A percentile compares a stretch with the other conserved stretches of the same genome.
Evolutionary conservation across 306 rosid genomes (phyloP).

Genomic region (Sophora flavescens): DNA sequence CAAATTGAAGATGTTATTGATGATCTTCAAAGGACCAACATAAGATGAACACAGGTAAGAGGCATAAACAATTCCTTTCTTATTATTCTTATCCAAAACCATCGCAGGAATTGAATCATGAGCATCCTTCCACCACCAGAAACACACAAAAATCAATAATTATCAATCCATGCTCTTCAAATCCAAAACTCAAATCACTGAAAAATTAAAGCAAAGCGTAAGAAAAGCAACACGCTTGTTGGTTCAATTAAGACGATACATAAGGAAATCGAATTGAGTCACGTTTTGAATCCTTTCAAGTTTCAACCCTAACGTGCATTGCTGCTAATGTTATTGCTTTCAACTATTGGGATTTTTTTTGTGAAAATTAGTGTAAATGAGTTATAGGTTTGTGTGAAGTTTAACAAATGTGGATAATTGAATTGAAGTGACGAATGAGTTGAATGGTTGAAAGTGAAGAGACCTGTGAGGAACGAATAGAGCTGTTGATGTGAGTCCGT

Average conservation of each 20-base stretch:
- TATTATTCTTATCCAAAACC: conserved; percentile 57
- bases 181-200: conserved; percentile 33
- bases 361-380: conserved; percentile 11
- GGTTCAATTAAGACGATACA: not conserved
- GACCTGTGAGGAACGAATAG: conserved; percentile 96
- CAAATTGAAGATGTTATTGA: conserved; percentile 83
- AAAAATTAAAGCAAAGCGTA: conserved; percentile 13
- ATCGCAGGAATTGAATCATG: conserved; percentile 68
- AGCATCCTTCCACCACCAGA: conserved; percentile 99
- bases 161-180: too few species aligned
- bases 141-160: conserved; percentile 16
- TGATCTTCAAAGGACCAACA: conserved; percentile 88
- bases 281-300: not conserved
- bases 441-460: conserved; percentile 31
- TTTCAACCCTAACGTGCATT: conserved; percentile 41
- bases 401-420: conserved; percentile 12
- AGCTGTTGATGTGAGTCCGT: conserved; percentile 78
- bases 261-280: conserved; percentile 7
- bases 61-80: conserved; percentile 67
- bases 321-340: conserved; percentile 24
- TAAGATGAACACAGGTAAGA: conserved; percentile 69
- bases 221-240: conserved; percentile 2
- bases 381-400: not conserved
- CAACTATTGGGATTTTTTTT: not conserved
- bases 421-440: conserved; percentile 38